Base-by-base conservation (phyloP, 1,284 basidiomycete genomes). In the Puccinia polysora region DNA sequence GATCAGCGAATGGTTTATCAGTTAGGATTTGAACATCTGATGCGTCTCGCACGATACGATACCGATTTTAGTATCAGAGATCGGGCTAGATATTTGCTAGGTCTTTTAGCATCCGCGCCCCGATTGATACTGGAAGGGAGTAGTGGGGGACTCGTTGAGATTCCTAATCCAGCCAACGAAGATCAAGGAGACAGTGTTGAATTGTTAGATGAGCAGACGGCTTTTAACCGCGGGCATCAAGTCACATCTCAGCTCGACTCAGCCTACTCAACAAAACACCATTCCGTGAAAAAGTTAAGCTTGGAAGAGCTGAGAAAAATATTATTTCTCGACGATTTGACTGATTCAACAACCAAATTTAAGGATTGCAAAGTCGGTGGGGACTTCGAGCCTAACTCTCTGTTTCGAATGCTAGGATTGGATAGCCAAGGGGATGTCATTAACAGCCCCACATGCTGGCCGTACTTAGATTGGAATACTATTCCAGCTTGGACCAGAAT, bases 61-160 rank as follows among this genome's bases (percentile, higher is more conserved):
- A 76, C 81, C 14, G 86, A 89, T 77, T 94, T 90, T 79, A 91
- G 94, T 76, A 88, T 96, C 36, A 85, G 93, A 40, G 93, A 96
- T 80, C 86, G 91, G 20, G 88, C 86, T 4, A 84, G 93, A 52
- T 89, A 91, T 84, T 79, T 95, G 15, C 81, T 83, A n/a, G 85
- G 87, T 2, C 83, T 95, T 2, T 34, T 71, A 15, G 53, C 18
- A 4, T 62, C 58, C 10, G 34, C 62, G 20, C 62, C 30, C 38
- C 49, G 59, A 2, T 34, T 71, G n/a, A 49, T 15, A 45, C 49
- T 34, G 12, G 55, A 60, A 38, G 67, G 52, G 8, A 25, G 28
- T 30, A 34, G 25, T 30, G 25, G 14, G n/a, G 43, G 45, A 36
- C n/a, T 28, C 47, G 49, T 71, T 28, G 69, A 71, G 30, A 30